These are phyloP conservation scores for Syncephalastrum contaminatum DNA, from an alignment of 371 early-diverging fungal species.

Conservation along the genomic window DNA sequence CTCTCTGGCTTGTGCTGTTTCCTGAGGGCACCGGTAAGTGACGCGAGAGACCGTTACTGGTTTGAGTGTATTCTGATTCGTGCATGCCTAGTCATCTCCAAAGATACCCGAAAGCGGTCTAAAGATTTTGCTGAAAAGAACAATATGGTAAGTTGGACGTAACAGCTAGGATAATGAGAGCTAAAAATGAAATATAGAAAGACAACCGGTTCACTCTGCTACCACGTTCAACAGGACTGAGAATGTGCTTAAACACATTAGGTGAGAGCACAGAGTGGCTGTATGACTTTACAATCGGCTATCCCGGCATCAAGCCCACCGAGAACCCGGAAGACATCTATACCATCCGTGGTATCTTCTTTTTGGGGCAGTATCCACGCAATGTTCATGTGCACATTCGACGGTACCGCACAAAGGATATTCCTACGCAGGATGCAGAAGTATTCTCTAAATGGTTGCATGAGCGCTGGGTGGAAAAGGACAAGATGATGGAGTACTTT, in stretches of 20 bases:
- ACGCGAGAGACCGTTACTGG: not conserved
- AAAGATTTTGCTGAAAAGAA: slow-evolving; percentile 47
- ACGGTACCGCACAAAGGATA: slow-evolving; percentile 57
- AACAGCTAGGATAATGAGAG: not conserved
- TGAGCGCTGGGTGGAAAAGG: slow-evolving; percentile 82
- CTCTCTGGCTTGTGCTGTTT: slow-evolving; percentile 83
- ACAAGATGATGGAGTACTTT: slow-evolving; percentile 77
- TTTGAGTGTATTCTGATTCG: not conserved
- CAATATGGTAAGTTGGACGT: slow-evolving; percentile 38
- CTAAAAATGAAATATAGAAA: slow-evolving; percentile 18
- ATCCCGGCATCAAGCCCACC: slow-evolving; percentile 62
- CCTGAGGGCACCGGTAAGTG: slow-evolving; percentile 80
- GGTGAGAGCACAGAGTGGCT: slow-evolving; percentile 60
- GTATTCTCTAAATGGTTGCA: slow-evolving; percentile 77
- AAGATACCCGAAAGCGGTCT: slow-evolving; percentile 45
- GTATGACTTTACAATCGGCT: slow-evolving; percentile 84
- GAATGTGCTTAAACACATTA: slow-evolving; percentile 55
- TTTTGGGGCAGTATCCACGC: slow-evolving; percentile 60
- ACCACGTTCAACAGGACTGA: slow-evolving; percentile 80
- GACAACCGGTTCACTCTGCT: slow-evolving; percentile 60
- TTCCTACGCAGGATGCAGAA: slow-evolving; percentile 62
- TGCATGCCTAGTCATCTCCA: slow-evolving; percentile 35
- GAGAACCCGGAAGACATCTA: slow-evolving; percentile 73
- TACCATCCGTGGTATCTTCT: slow-evolving; percentile 65
- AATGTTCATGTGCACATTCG: slow-evolving; percentile 73